phyloP scores from a whole-genome alignment of 2,329 filamentous ascomycete species.

The Blumeria hordei region DNA sequence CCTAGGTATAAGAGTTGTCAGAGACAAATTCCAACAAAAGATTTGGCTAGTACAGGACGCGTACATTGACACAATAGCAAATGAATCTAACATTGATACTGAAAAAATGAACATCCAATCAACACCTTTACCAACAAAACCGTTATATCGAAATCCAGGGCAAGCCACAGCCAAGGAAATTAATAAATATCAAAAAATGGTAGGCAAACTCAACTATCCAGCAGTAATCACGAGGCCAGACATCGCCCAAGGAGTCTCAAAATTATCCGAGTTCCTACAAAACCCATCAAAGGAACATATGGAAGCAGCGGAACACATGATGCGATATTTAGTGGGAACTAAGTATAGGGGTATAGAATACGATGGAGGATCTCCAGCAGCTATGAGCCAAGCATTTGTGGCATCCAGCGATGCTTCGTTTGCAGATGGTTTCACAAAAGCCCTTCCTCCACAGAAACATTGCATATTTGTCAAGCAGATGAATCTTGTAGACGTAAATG shows the following conservation, averaged over 20 bases:
- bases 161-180: neutral
- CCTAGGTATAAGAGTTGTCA: neutral
- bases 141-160: neutral
- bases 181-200: neutral
- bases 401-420: neutral
- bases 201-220: neutral
- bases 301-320: neutral
- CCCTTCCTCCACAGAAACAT: neutral
- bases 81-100: neutral
- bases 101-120: neutral
- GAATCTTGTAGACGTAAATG: neutral
- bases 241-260: neutral
- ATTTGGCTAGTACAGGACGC: constrained; percentile 1
- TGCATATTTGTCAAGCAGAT: neutral
- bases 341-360: neutral
- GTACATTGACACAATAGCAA: neutral
- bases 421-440: neutral
- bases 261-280: neutral
- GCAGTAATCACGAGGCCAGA: neutral
- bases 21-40: neutral
- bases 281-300: neutral
- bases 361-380: neutral
- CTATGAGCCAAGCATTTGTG: neutral
- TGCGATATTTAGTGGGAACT: neutral
- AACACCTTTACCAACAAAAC: neutral